Evolutionary conservation across 2,329 filamentous ascomycete genomes (phyloP), one percentile per base, ranked within the genome.

Genomic region (Colletotrichum limetticola): DNA sequence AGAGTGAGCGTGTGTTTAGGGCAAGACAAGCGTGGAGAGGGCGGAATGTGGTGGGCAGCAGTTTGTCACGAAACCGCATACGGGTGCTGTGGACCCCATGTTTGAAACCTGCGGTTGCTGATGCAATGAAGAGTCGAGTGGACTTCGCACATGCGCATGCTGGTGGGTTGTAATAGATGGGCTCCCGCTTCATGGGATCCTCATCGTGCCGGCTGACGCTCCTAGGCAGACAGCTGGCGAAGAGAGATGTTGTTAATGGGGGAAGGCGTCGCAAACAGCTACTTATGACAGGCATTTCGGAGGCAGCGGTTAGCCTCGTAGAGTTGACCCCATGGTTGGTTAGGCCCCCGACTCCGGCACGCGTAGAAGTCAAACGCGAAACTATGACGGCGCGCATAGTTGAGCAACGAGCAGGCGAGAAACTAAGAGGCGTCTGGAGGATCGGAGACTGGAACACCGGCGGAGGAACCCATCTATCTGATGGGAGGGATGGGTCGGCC

Each of bases 21-120:
- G 74, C 72, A 72, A 66, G 61, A 71, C 74, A 75, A 64, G 70
- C 66, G 66, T 70, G 59, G 59, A 53, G 63, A 55, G 52, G 76
- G 71, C 71, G 72, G 76, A 78, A 79, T 79, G 78, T 76, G 78
- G 78, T 80, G 79, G 80, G 66, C 59, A 69, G 49, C 59, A 64
- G 61, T 64, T 79, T 78, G 78, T 75, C 77, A 78, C 79, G 79
- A 79, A 79, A 80, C 77, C 77, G 78, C 77, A 78, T 78, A 72
- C 49, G 46, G 58, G 49, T 68, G 66, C 55, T 70, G 70, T 73
- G 66, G 70, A 71, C 66, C 60, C 59, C 66, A 32, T 53, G 58
- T 73, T 64, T 73, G 70, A 73, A 73, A 73, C 70, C 62, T 71
- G 57, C 68, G 28, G 67, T 66, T 66, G 61, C 71, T 71, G 71